Evolutionary conservation across 106 monocot genomes (phyloP).

Genomic region (Apostasia ramifera): DNA sequence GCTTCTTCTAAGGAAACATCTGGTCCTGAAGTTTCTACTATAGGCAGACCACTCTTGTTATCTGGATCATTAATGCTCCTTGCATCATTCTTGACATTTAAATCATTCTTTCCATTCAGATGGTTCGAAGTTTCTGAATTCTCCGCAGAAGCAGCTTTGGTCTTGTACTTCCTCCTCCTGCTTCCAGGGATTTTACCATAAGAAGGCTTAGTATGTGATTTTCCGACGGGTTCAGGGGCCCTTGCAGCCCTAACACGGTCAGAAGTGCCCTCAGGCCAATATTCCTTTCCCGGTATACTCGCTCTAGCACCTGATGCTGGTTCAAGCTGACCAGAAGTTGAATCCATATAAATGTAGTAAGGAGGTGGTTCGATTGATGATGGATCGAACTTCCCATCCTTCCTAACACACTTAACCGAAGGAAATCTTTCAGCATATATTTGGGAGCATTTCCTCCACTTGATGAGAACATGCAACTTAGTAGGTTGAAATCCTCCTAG

Average conservation of each 20-base stretch:
- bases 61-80: too few species aligned
- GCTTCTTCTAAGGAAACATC: conserved; percentile 39
- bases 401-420: conserved; percentile 36
- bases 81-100: not conserved
- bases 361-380: conserved; percentile 68
- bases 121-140: conserved; percentile 2
- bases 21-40: conserved; percentile 29
- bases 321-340: conserved; percentile 90
- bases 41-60: not conserved
- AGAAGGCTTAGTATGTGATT: conserved; percentile 65
- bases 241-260: conserved; percentile 68
- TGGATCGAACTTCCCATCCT: conserved; percentile 64
- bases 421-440: conserved; percentile 1
- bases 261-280: conserved; percentile 89
- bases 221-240: conserved; percentile 72
- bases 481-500: conserved; percentile 7
- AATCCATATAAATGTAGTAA: conserved; percentile 67
- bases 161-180: conserved; percentile 60
- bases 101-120: not conserved
- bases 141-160: conserved; percentile 26
- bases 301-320: conserved; percentile 87
- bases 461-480: conserved; percentile 10
- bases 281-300: conserved; percentile 78
- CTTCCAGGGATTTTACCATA: conserved; percentile 86
- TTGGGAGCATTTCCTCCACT: conserved; percentile 5